Evolutionary conservation across 1,284 basidiomycete genomes (phyloP), one percentile per base, ranked within the genome.

Genomic region (Pseudozyma hubeiensis): DNA sequence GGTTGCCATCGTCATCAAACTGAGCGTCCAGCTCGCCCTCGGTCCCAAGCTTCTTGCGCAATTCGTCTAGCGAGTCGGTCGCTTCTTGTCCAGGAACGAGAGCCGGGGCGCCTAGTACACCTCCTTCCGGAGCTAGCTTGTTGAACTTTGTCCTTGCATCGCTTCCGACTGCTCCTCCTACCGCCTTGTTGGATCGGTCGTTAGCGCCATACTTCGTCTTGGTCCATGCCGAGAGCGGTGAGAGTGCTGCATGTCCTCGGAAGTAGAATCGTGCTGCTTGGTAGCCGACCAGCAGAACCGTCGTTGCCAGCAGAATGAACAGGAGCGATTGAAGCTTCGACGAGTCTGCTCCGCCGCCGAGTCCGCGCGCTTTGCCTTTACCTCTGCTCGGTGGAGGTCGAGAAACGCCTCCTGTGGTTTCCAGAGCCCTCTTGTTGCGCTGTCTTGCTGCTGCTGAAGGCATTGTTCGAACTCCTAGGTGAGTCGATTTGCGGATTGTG

Each of bases 1-100:
- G 51, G 34, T 78, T 74, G 34, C 78, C 78, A 13, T 78, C 71
- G 19, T 80, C 76, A 57, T 80, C 78, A 34, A 76, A 78, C 31
- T 80, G 78, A 3, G 75, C 71, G 7, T 77, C 68, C 16, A 77
- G 45, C 37, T 74, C 62, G 7, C 71, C 71, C 55, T 72, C 64
- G n/a, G 37, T 34, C 3, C 69, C 69, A 2, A 72, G 43, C 39
- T 57, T 58, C 34, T 64, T 50, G 19, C 64, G 40, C 16, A 72
- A 51, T 11, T 66, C 53, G n/a, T 66, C 59, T 14, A 72, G 48
- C 31, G 59, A 50, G 41, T 72, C 69, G 2, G 39, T 50, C 10
- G 51, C 29, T 40, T 73, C 64, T 34, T 68, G 70, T 34, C 70
- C 70, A 6, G 70, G 64, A 3, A 64, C 65, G n/a, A 73, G 61